These are phyloP conservation scores for Apophysomyces sp. DNA, from an alignment of 371 early-diverging fungal genomes.

Conservation along the genomic window DNA sequence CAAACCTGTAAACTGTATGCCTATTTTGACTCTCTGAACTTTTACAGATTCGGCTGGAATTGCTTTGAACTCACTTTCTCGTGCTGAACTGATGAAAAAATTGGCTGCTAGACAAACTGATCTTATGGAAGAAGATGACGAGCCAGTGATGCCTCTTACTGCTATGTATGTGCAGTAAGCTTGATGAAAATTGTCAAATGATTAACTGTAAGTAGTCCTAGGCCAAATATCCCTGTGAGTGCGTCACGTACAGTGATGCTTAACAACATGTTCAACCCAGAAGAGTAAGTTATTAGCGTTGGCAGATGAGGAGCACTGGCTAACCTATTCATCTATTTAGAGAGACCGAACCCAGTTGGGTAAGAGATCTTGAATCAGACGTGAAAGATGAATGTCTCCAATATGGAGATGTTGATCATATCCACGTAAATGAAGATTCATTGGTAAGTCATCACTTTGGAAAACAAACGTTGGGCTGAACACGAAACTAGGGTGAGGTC, in stretches of 20 bases:
- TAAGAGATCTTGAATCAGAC: constrained; percentile 84
- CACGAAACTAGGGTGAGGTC: constrained; percentile 69
- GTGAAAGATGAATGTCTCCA: constrained; percentile 81
- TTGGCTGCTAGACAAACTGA: constrained; percentile 59
- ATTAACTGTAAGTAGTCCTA: constrained; percentile 17
- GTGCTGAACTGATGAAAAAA: constrained; percentile 88
- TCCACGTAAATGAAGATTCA: constrained; percentile 70
- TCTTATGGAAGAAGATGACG: constrained; percentile 13
- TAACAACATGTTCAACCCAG: constrained; percentile 92
- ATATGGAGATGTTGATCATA: constrained; percentile 78
- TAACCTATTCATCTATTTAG: constrained; percentile 35
- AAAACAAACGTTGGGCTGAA: not conserved
- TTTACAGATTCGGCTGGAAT: constrained; percentile 64
- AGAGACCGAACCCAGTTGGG: constrained; percentile 89
- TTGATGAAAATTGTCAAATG: not conserved
- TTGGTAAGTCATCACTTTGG: constrained; percentile 42
- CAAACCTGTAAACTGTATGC: too few relatives aligned
- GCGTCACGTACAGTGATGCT: constrained; percentile 69
- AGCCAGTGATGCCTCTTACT: not conserved
- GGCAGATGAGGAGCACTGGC: not conserved
- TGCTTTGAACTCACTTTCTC: constrained; percentile 69
- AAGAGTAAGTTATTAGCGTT: constrained; percentile 61
- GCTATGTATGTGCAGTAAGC: not conserved
- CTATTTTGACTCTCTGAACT: not conserved
- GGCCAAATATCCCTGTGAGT: constrained; percentile 44